A percentile compares a stretch with the other conserved stretches of the same genome.
Conservation (phyloP, 345 rosid genomes). For the Reutealis trisperma region DNA sequence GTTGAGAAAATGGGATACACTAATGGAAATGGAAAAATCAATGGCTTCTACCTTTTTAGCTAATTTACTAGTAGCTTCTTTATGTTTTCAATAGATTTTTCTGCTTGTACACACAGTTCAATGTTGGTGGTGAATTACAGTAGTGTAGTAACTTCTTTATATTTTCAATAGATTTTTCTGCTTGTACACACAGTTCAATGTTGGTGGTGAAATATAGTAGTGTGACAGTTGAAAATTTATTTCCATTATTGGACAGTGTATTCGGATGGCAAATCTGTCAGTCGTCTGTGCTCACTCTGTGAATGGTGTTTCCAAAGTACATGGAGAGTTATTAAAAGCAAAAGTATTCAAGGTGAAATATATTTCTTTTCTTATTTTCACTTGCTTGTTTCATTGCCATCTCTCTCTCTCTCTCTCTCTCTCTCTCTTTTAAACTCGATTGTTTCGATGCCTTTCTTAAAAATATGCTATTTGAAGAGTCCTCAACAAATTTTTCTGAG, state of each 20-base stretch:
- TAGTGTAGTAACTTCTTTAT: background rate
- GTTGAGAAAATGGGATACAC: background rate
- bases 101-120: background rate
- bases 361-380: conserved; percentile 1
- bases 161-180: background rate
- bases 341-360: conserved; percentile 42
- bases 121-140: conserved; percentile 8
- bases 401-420: too few species aligned
- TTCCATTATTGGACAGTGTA: conserved; percentile 29
- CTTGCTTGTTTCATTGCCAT: background rate
- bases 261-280: conserved; percentile 54
- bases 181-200: background rate
- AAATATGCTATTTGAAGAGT: background rate
- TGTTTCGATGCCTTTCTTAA: background rate
- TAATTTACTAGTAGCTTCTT: background rate
- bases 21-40: background rate
- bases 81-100: background rate
- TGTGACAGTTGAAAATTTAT: conserved; percentile 3
- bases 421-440: background rate
- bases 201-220: conserved; percentile 2
- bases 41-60: background rate
- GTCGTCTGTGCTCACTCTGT: conserved; percentile 46
- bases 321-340: conserved; percentile 41
- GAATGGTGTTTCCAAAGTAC: conserved; percentile 48
- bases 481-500: conserved; percentile 12